Evolutionary conservation across 2,329 filamentous ascomycete genomes (phyloP), one percentile per base, ranked within the genome.

Genomic region (Fusarium torulosum): DNA sequence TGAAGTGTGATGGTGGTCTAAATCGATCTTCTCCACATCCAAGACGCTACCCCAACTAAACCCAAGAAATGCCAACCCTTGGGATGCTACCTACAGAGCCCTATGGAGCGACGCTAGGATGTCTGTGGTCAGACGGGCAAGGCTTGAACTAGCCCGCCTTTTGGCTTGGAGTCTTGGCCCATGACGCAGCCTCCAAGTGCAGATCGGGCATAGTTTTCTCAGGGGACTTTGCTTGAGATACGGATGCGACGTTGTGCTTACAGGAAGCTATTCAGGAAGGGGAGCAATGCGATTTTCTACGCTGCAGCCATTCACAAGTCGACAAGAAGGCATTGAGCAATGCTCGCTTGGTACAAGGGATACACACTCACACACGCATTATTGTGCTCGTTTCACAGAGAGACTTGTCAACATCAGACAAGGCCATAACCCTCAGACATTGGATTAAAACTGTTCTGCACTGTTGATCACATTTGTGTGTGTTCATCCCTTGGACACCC

Each of bases 101-200:
- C 51, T 70, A 63, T 53, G 62, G 49, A 45, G 41, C 53, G 50
- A 67, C 63, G 66, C 66, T 64, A 37, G n/a, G 31, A 58, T 58
- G 59, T 44, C 53, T 47, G 23, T 59, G 52, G 66, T 69, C 62
- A 69, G 66, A 52, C 27, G 55, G 53, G 49, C 57, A 69, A 58
- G 62, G 44, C 66, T 69, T 69, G 66, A 66, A 25, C 10, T 42
- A 42, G 40, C 40, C 33, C 33, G 33, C 33, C 17, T 35, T 35
- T 35, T 15, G 25, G 25, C 25, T 29, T 29, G 27, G 27, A 4
- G 27, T 29, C 35, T 37, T 37, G 35, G 35, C 35, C 35, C 35
- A 37, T 37, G 35, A 37, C 35, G 35, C 35, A 37, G 35, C 15
- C 35, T n/a, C 35, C 7, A 7, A 14, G 4, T 35, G 33, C 15